Evolutionary conservation across 768 basidiomycete species (phyloP).

Genomic region (Agrocybe praecox): DNA sequence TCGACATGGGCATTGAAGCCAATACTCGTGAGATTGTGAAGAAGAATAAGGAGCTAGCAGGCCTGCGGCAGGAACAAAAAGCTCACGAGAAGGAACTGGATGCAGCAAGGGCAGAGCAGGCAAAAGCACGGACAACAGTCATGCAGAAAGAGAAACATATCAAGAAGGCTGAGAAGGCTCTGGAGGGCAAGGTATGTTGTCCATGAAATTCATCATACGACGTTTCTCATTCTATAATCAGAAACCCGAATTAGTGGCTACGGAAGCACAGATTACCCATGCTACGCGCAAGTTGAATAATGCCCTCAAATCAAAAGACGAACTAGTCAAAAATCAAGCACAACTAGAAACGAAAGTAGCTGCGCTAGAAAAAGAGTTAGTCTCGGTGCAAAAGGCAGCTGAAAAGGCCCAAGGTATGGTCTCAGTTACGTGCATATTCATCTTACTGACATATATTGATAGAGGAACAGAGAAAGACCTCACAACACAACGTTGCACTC

Average conservation of each 20-base stretch:
- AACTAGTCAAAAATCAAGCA: slow-evolving; percentile 58
- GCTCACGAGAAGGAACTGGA: slow-evolving; percentile 73
- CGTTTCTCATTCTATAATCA: slow-evolving; percentile 28
- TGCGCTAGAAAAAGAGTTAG: slow-evolving; percentile 65
- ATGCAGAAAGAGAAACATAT: slow-evolving; percentile 86
- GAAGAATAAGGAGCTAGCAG: slow-evolving; percentile 72
- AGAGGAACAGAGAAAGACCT: slow-evolving; percentile 78
- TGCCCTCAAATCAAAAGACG: slow-evolving; percentile 61
- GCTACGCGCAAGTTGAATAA: slow-evolving; percentile 78
- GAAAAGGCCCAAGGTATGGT: slow-evolving; percentile 76
- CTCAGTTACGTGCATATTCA: too few species aligned
- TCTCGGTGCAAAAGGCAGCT: slow-evolving; percentile 65
- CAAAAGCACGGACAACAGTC: slow-evolving; percentile 70
- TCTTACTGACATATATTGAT: neutral
- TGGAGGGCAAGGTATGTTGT: slow-evolving; percentile 74
- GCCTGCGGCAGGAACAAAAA: slow-evolving; percentile 69
- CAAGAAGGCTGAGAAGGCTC: slow-evolving; percentile 87
- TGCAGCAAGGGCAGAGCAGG: slow-evolving; percentile 76
- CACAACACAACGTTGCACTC: slow-evolving; percentile 75
- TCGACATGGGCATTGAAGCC: slow-evolving; percentile 78
- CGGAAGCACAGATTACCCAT: slow-evolving; percentile 89
- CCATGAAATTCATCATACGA: neutral
- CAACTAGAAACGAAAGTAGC: slow-evolving; percentile 51
- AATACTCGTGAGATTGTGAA: slow-evolving; percentile 71
- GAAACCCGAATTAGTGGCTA: slow-evolving; percentile 83